Conservation (phyloP, 2,329 filamentous ascomycete species). For the Capronia epimyces region DNA sequence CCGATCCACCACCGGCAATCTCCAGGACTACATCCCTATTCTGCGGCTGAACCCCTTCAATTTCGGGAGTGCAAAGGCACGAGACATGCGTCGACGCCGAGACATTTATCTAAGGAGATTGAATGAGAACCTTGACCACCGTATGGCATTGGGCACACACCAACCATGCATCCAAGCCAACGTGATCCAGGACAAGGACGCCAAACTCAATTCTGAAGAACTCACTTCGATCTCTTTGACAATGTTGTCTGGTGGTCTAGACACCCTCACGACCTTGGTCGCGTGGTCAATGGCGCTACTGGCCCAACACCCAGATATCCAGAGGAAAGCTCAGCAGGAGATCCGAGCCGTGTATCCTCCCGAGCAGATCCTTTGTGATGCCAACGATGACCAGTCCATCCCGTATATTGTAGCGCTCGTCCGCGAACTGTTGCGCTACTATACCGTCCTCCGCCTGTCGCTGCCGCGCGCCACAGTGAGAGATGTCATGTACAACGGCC, state of each 20-base stretch:
- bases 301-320: slow-evolving; percentile 56
- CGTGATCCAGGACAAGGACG: slow-evolving; percentile 59
- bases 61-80: slow-evolving; percentile 52
- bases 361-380: slow-evolving; percentile 51
- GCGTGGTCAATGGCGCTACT: slow-evolving; percentile 61
- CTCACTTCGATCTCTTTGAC: slow-evolving; percentile 61
- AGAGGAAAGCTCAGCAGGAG: slow-evolving; percentile 54
- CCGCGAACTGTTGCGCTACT: slow-evolving; percentile 58
- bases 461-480: slow-evolving; percentile 58
- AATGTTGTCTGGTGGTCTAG: slow-evolving; percentile 62
- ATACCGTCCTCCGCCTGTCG: slow-evolving; percentile 58
- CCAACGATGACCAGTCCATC: slow-evolving; percentile 59
- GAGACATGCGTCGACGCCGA: slow-evolving; percentile 55
- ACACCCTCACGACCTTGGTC: slow-evolving; percentile 61
- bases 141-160: slow-evolving; percentile 56
- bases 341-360: slow-evolving; percentile 52
- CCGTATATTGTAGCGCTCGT: slow-evolving; percentile 59
- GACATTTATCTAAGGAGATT: slow-evolving; percentile 56
- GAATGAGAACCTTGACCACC: slow-evolving; percentile 55
- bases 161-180: slow-evolving; percentile 64
- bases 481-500: slow-evolving; percentile 54
- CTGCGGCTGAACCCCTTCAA: slow-evolving; percentile 58
- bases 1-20: slow-evolving; percentile 55
- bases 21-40: slow-evolving; percentile 58
- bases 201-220: slow-evolving; percentile 57